These are phyloP conservation scores for Elaeagnus macrophylla DNA, from an alignment of 306 rosid species.

Conservation along the genomic window DNA sequence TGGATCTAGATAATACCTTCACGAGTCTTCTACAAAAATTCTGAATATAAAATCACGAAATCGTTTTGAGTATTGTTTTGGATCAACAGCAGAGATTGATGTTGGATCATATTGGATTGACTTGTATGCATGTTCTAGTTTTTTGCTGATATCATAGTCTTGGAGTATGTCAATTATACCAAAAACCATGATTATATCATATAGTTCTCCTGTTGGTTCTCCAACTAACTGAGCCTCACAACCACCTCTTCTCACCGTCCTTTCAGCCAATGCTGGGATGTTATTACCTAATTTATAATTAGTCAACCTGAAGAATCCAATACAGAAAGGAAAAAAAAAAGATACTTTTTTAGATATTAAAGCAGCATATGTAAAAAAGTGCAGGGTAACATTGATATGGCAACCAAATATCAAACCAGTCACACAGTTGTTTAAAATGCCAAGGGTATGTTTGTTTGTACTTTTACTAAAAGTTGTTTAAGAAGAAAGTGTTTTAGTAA, in stretches of 20 bases:
- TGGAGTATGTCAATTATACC: constrained; percentile 93
- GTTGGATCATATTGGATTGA: constrained; percentile 79
- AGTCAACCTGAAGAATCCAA: constrained; percentile 39
- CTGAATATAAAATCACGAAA: constrained; percentile 92
- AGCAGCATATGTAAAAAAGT: too few relatives aligned
- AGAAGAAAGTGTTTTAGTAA: too few relatives aligned
- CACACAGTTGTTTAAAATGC: too few relatives aligned
- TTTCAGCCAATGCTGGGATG: constrained; percentile 82
- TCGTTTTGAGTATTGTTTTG: constrained; percentile 81
- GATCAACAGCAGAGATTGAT: constrained; percentile 92
- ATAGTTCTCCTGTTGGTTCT: constrained; percentile 69
- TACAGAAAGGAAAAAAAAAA: neutral
- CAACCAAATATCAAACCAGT: too few relatives aligned
- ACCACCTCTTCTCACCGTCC: constrained; percentile 37
- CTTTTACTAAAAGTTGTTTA: too few relatives aligned
- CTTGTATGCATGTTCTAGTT: constrained; percentile 94
- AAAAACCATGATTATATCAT: constrained; percentile 62
- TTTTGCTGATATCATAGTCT: constrained; percentile 90
- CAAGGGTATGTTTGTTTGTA: too few relatives aligned
- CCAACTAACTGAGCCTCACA: constrained; percentile 64
- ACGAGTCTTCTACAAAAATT: constrained; percentile 78
- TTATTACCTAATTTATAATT: constrained; percentile 57
- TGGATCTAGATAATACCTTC: constrained; percentile 29
- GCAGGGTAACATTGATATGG: too few relatives aligned
- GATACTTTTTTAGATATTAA: neutral